A percentile compares a stretch with the other conserved stretches of the same genome.
phyloP scores from a whole-genome alignment of 2,329 filamentous ascomycete genomes.

The Fusarium sp. region DNA sequence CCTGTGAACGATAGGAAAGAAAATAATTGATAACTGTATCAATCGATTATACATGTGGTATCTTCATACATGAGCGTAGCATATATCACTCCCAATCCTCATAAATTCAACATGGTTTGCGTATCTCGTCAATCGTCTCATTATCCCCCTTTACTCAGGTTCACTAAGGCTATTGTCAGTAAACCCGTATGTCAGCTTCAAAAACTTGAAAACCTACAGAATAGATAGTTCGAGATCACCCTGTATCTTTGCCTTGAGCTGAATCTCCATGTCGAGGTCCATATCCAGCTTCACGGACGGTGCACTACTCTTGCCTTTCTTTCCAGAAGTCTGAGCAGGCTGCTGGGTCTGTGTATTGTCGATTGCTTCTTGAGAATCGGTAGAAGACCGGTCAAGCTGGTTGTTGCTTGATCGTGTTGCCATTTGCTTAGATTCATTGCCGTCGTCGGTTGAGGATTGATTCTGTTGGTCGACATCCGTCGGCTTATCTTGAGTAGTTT shows the following conservation, averaged over 20 bases:
- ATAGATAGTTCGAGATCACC: conserved; percentile 23
- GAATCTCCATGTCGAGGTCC: conserved; percentile 26
- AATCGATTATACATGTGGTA: too few species aligned
- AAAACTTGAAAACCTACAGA: conserved; percentile 1
- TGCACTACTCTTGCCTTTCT: conserved; percentile 20
- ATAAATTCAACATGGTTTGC: too few species aligned
- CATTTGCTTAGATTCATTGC: conserved; percentile 4
- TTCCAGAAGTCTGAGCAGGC: background rate
- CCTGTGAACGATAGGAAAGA: too few species aligned
- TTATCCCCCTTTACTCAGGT: background rate
- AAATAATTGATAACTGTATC: too few species aligned
- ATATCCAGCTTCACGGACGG: conserved; percentile 26
- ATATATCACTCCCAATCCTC: too few species aligned
- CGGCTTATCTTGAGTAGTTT: background rate
- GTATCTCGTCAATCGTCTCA: too few species aligned
- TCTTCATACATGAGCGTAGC: too few species aligned
- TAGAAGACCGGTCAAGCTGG: rapidly evolving
- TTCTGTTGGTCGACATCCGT: background rate
- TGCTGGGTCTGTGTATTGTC: background rate
- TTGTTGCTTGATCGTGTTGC: background rate
- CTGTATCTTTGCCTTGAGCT: conserved; percentile 30
- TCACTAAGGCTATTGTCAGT: background rate
- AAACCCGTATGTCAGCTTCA: background rate
- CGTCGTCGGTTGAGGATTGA: background rate
- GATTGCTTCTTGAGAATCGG: background rate